Percentiles rank a stretch among this genome's conserved stretches.
phyloP scores from a whole-genome alignment of 768 basidiomycete species.

The Agrocybe pediades region DNA sequence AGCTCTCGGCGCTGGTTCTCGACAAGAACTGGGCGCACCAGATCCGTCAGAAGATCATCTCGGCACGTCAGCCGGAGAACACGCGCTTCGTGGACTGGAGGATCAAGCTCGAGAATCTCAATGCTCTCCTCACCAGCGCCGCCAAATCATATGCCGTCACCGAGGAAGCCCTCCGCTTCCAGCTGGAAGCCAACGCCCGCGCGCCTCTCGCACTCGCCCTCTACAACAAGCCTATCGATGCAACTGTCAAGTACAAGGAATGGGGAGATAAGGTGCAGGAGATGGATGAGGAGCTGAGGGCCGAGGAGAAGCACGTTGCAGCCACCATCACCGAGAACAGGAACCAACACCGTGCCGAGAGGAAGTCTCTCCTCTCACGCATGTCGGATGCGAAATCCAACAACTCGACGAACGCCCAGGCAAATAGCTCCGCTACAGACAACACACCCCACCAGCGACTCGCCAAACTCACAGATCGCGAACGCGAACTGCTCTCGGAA shows the following conservation, averaged over 20 bases:
- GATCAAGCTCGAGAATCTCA: constrained; percentile 19
- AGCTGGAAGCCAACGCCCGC: neutral
- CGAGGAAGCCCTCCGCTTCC: neutral
- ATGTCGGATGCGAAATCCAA: neutral
- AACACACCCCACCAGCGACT: too few species aligned
- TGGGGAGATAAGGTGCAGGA: neutral
- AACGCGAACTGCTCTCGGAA: constrained; percentile 14
- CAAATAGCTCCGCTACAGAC: too few species aligned
- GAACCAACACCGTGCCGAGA: neutral
- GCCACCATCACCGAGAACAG: neutral
- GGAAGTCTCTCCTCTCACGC: neutral
- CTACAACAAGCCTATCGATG: neutral
- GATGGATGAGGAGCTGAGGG: neutral
- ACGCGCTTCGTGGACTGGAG: constrained; percentile 17
- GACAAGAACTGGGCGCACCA: constrained; percentile 7
- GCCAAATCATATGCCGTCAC: constrained; percentile 8
- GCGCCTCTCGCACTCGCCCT: neutral
- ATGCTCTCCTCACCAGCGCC: constrained; percentile 10
- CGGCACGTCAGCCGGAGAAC: constrained; percentile 6
- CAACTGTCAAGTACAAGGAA: neutral
- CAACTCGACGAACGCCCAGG: too few species aligned
- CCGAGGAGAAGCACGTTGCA: neutral
- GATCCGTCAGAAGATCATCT: constrained; percentile 6
- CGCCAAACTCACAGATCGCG: constrained; percentile 5
- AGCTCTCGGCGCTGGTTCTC: constrained; percentile 12